Base-by-base conservation (phyloP, 495 filamentous ascomycete species). In the Evernia prunastri region DNA sequence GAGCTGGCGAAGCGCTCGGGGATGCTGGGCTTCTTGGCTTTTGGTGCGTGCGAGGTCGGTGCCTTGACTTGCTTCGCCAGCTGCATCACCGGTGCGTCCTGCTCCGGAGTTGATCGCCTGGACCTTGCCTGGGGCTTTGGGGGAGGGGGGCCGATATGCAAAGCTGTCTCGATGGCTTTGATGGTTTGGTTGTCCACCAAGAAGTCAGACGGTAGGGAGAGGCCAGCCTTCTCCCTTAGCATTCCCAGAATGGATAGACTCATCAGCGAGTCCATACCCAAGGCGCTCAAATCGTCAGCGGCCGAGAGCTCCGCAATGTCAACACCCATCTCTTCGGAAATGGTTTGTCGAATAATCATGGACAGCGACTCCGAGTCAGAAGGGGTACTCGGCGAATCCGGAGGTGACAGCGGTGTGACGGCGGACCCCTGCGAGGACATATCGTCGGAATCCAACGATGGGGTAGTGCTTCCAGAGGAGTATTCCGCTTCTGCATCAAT, bases 271-370 rank as follows among this genome's bases (percentile, higher is more conserved):
- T 84, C 81, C 71, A 84, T 75, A 11, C 81, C 81, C 66, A 82
- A 73, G 36, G 80, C 74, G 17, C 68, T 72, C 43, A 82, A 73
- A 51, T 81, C 78, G 8, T 74, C 70, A 17, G 77, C 70, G 31
- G 65, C 72, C 13, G 71, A 67, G 57, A 92, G 78, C 66, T 90
- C 87, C 7, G 86, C 81, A 0, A 85, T 74, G 7, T 86, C 76
- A 17, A 89, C 81, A 27, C 84, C 86, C 73, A 89, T 88, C 69
- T 91, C 89, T 42, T 66, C 60, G 18, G 68, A 67, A 18, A 70
- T 68, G 3, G 45, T 64, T 29, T 63, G 64, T 57, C 65, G 63
- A 25, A 67, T 60, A 40, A 71, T 63, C 67, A 63, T 66, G 31
- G 65, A 49, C 33, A 67, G 53, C 18, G 62, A 60, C 4, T 66